phyloP scores from a whole-genome alignment of 176 grass and related monocot genomes.

The Tuctoria greenei region DNA sequence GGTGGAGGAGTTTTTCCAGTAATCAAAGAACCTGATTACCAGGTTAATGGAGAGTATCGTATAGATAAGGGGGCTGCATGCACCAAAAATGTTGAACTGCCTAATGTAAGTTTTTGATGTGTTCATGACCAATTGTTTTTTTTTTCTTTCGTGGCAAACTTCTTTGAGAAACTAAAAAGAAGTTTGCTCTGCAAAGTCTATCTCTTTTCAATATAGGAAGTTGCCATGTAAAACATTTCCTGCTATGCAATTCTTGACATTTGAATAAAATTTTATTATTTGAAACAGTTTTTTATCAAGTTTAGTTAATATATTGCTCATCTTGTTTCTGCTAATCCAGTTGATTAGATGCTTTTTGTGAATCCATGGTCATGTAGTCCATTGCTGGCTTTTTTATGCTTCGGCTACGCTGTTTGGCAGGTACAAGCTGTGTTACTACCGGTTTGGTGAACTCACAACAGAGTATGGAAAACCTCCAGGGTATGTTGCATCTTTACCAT shows the following conservation, averaged over 20 bases:
- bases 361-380: neutral
- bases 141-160: neutral
- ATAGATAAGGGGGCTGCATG: constrained; percentile 92
- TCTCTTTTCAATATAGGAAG: neutral
- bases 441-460: constrained; percentile 91
- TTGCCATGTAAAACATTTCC: neutral
- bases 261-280: neutral
- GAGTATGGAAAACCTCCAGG: constrained; percentile 94
- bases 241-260: neutral
- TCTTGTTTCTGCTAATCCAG: neutral
- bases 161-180: neutral
- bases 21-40: constrained; percentile 99
- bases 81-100: constrained; percentile 98
- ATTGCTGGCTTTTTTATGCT: neutral
- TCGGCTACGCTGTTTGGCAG: constrained; percentile 45
- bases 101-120: constrained; percentile 70
- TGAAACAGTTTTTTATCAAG: neutral
- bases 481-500: constrained; percentile 48
- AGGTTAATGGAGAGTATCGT: constrained; percentile 96
- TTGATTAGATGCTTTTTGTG: neutral
- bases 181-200: neutral
- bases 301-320: neutral
- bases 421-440: constrained; percentile 98
- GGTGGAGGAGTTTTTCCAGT: constrained; percentile 98
- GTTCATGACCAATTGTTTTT: neutral